Percentiles rank a stretch among this genome's conserved stretches.
Evolutionary conservation across 108 stramenopile species (phyloP).

Genomic region (Epipyxis sp.): DNA sequence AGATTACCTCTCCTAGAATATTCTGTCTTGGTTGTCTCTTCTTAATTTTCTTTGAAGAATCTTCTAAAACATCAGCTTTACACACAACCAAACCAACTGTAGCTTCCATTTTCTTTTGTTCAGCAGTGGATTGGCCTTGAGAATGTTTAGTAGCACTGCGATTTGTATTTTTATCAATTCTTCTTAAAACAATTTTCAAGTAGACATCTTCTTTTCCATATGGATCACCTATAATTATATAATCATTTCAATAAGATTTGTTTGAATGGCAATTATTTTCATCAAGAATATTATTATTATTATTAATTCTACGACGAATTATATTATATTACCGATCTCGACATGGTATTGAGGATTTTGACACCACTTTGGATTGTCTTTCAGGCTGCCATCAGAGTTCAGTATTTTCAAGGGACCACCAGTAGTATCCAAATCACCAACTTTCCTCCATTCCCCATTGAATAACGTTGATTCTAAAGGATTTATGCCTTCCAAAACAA

Average conservation of each 20-base stretch:
- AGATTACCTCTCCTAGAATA: neutral
- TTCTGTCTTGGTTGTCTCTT: conserved; percentile 4
- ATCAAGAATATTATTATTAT: no score
- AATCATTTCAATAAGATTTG: no score
- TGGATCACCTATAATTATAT: no score
- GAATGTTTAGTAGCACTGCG: neutral
- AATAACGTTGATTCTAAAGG: conserved; percentile 43
- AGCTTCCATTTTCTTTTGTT: neutral
- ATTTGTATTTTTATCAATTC: neutral
- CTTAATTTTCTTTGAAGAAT: neutral
- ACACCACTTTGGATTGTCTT: conserved; percentile 58
- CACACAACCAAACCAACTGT: conserved; percentile 28
- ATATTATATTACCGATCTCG: conserved; percentile 35
- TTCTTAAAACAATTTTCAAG: conserved; percentile 34
- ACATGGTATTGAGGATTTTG: conserved; percentile 60
- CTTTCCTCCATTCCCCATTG: conserved; percentile 52
- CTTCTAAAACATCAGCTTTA: neutral
- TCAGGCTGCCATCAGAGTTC: conserved; percentile 37
- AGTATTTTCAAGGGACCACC: conserved; percentile 52
- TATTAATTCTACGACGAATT: no score
- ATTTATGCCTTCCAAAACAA: conserved; percentile 45
- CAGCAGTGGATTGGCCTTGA: neutral
- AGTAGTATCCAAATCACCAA: conserved; percentile 49
- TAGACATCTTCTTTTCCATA: conserved; percentile 36
- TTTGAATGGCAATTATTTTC: no score